Evolutionary conservation across 106 monocot genomes (phyloP).

Genomic region (Cymbidium sinense): DNA sequence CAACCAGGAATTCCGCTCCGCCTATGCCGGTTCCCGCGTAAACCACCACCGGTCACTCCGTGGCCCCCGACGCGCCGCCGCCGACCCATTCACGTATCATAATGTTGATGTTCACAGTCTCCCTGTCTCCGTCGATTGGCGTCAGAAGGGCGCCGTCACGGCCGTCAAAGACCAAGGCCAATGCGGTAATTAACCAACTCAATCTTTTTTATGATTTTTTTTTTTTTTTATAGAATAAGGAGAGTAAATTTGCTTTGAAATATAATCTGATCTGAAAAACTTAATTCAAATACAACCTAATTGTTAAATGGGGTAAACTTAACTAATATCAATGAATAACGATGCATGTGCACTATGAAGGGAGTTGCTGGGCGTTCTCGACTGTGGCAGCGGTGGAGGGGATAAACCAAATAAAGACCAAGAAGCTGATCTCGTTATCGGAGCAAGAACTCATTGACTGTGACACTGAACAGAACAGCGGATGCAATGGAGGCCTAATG

Average conservation of each 20-base stretch:
- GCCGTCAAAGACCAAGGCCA: slow-evolving; percentile 49
- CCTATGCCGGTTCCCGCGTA: slow-evolving; percentile 18
- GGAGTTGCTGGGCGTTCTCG: slow-evolving; percentile 90
- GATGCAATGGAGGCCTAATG: slow-evolving; percentile 43
- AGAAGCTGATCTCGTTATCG: slow-evolving; percentile 48
- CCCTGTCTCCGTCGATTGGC: slow-evolving; percentile 38
- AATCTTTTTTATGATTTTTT: not conserved
- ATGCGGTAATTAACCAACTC: slow-evolving; percentile 20
- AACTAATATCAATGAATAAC: too few species aligned
- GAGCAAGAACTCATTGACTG: slow-evolving; percentile 88
- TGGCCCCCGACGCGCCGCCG: not conserved
- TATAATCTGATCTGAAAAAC: too few species aligned
- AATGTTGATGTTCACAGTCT: not conserved
- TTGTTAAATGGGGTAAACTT: too few species aligned
- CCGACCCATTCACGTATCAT: slow-evolving; percentile 17
- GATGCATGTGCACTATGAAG: slow-evolving; percentile 12
- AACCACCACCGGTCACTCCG: slow-evolving; percentile 8
- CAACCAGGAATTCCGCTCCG: slow-evolving; percentile 30
- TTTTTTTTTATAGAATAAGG: too few species aligned
- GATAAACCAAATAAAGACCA: slow-evolving; percentile 63
- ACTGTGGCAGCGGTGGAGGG: slow-evolving; percentile 64
- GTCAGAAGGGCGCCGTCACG: slow-evolving; percentile 45
- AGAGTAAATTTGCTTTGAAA: too few species aligned
- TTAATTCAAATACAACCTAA: too few species aligned
- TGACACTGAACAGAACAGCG: slow-evolving; percentile 29